Conservation (phyloP, 2,329 filamentous ascomycete genomes). For the Nemania bipapillata region DNA sequence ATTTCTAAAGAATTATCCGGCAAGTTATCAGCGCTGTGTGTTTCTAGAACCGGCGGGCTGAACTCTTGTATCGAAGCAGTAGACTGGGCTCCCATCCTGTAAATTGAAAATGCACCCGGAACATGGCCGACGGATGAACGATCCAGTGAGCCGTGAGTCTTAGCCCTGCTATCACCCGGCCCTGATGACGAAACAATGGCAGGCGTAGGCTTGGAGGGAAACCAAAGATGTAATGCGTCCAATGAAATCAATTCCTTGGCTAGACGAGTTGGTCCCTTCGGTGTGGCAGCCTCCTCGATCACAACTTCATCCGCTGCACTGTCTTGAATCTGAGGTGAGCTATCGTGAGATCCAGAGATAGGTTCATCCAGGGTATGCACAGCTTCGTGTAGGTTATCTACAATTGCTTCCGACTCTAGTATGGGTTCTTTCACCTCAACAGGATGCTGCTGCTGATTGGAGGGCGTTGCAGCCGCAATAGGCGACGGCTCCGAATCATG, state of each 20-base stretch:
- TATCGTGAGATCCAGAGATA: background rate
- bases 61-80: slow-evolving; percentile 38
- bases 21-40: background rate
- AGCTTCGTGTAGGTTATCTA: slow-evolving; percentile 45
- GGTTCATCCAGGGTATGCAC: slow-evolving; percentile 34
- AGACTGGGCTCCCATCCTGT: slow-evolving; percentile 47
- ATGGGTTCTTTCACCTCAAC: background rate
- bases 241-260: slow-evolving; percentile 66
- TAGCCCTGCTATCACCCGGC: background rate
- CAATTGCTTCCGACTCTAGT: background rate
- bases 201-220: slow-evolving; percentile 63
- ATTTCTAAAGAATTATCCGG: slow-evolving; percentile 60
- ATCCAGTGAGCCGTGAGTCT: slow-evolving; percentile 31
- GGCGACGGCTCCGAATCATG: slow-evolving; percentile 7
- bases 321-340: slow-evolving; percentile 3
- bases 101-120: slow-evolving; percentile 70
- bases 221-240: slow-evolving; percentile 63
- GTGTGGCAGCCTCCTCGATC: slow-evolving; percentile 60
- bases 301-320: slow-evolving; percentile 28
- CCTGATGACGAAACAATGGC: slow-evolving; percentile 52
- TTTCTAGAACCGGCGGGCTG: slow-evolving; percentile 28
- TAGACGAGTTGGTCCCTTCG: slow-evolving; percentile 64
- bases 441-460: slow-evolving; percentile 10
- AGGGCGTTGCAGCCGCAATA: background rate
- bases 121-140: slow-evolving; percentile 61